Evolutionary conservation across 495 filamentous ascomycete genomes (phyloP), one percentile per base, ranked within the genome.

Genomic region (Penicillium cataractarum): DNA sequence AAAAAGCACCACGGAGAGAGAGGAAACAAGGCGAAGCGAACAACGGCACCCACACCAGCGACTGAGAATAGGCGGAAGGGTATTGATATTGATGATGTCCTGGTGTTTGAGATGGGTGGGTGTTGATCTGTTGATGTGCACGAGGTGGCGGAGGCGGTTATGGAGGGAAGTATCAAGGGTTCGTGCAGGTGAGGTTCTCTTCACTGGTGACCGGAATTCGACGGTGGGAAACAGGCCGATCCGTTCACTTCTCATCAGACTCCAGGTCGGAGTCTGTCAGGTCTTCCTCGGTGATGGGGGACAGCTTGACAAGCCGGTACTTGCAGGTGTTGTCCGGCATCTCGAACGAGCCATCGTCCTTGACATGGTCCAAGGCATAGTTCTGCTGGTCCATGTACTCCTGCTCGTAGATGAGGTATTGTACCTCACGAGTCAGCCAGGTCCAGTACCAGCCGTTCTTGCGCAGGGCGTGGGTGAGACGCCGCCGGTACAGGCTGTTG

Each of bases 201-300:
- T 44, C 40, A 21, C 0, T 10, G 19, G 19, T 44, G 40, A 44
- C 19, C 22, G 40, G 0, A 10, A 21, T 44, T 44, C n/a, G 40
- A 10, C 40, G 40, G 10, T 10, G 12, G 15, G 19, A 10, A 21
- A 12, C 21, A 12, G 49, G n/a, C 4, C 15, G 26, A 17, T 32
- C 19, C 8, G 26, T 35, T 54, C 51, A 54, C 27, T 54, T 21
- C 51, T 33, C 51, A 13, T 54, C 19, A 27, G 51, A 21, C 21
- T 24, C 24, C 4, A 8, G 9, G 13, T 63, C 66, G 22, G 63
- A 63, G 6, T 26, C 7, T 19, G 63, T 63, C 32, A 68, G 46
- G 51, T 68, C 66, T 10, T 63, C 59, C 48, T 63, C 66, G 1
- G 59, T 65, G 15, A 68, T 61, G 49, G 66, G 66, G 27, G 52